Base-by-base conservation (phyloP, 169 alveolate species). In the Eimeria praecox region DNA sequence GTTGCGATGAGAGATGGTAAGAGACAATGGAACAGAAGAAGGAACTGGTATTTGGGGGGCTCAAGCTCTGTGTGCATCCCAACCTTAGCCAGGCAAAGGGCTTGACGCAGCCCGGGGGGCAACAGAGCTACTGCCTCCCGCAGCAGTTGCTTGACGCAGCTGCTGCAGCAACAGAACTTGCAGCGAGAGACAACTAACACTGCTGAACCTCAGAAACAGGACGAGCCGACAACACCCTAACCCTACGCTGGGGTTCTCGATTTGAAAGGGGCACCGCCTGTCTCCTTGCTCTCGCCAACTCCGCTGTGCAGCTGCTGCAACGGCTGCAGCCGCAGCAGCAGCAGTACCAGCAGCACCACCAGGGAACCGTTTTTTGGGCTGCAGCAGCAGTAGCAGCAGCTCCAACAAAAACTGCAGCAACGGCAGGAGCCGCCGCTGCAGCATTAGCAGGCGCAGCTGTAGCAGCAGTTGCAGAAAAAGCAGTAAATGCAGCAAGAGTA, bases 191-290 rank as follows among this genome's bases (percentile, higher is more conserved):
- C 42, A 52, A 44, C 64, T 33, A 82, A 42, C 73, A 52, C 56
- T 82, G 90, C 90, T 52, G 90, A 82, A 52, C 73, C 90, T 30
- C 90, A 44, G 71, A 5, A 44, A 49, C 90, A 82, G 69, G 62
- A 44, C 54, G 49, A 38, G 71, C 64, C 90, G 40, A 9, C 64
- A 35, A 35, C 73, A 82, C 49, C 90, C 73, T 77, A 77, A 77
- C 87, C 80, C 62, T 77, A 44, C 33, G 87, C 87, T 77, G 90
- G 66, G 90, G 90, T 35, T 49, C 90, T 82, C 90, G 90, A 52
- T 82, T 82, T 82, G 90, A 82, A 82, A 44, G 69, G 90, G 90
- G 90, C 73, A 52, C 90, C 33, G 69, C 90, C 69, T 52, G 90
- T 49, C 73, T 30, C 71, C 66, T 82, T 44, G 90, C 87, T 44